Evolutionary conservation across 441 rosid genomes (phyloP).

Genomic region (Adansonia grandidieri): DNA sequence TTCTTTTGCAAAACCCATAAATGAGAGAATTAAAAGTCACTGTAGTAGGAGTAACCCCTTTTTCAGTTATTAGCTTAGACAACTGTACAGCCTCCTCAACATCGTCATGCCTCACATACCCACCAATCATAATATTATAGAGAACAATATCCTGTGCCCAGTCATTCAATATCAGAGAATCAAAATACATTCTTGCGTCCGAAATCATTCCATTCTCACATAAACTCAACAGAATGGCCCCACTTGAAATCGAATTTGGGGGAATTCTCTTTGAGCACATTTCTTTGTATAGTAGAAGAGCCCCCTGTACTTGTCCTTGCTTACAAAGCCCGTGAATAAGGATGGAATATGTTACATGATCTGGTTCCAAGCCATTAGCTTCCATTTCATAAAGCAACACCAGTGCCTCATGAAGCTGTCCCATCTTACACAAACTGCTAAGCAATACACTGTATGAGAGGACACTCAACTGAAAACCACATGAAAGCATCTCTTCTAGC

Average conservation of each 20-base stretch:
- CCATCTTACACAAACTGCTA: constrained; percentile 66
- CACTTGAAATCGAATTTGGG: constrained; percentile 48
- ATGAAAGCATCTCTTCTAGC: constrained; percentile 58
- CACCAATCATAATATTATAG: constrained; percentile 71
- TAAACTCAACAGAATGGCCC: constrained; percentile 61
- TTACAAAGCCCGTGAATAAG: constrained; percentile 76
- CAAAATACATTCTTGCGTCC: constrained; percentile 61
- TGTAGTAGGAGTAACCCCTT: constrained; percentile 57
- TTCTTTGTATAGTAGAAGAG: constrained; percentile 53
- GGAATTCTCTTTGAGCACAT: constrained; percentile 52
- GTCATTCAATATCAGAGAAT: constrained; percentile 47
- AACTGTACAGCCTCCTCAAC: constrained; percentile 52
- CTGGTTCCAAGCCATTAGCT: constrained; percentile 52
- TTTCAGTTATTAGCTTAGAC: constrained; percentile 41
- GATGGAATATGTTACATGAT: constrained; percentile 63
- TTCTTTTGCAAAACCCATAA: constrained; percentile 61
- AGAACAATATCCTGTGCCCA: constrained; percentile 46
- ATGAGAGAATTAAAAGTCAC: constrained; percentile 80
- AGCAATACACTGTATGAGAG: constrained; percentile 58
- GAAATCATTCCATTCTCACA: constrained; percentile 54
- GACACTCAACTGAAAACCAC: constrained; percentile 49
- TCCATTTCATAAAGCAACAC: constrained; percentile 54
- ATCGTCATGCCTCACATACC: constrained; percentile 60
- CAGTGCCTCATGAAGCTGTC: constrained; percentile 55
- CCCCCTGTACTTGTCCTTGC: constrained; percentile 59